A percentile compares a stretch with the other conserved stretches of the same genome.
phyloP scores from a whole-genome alignment of 2,329 filamentous ascomycete species.

The Sporothrix mexicana region DNA sequence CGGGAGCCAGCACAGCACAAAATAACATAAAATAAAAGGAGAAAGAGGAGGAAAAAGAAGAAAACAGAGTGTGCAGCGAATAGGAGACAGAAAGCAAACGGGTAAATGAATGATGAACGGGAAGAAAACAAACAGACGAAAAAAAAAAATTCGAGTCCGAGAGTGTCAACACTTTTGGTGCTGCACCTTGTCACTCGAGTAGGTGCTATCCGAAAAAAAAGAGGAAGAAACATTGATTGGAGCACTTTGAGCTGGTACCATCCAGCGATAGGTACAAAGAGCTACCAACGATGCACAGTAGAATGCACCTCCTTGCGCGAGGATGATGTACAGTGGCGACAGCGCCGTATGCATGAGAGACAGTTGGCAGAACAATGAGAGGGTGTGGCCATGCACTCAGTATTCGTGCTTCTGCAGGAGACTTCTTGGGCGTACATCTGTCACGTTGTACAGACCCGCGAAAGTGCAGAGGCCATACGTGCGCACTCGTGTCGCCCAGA shows the following conservation, averaged over 20 bases:
- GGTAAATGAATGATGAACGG: no score
- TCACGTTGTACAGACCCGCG: constrained; percentile 33
- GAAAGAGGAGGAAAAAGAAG: not conserved
- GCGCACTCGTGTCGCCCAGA: not conserved
- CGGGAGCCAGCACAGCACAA: not conserved
- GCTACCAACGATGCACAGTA: constrained; percentile 34
- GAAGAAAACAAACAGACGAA: no score
- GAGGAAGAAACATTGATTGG: not conserved
- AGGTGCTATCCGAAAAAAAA: constrained; percentile 24
- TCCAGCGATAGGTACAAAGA: constrained; percentile 34
- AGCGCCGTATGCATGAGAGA: constrained; percentile 31
- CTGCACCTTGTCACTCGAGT: not conserved
- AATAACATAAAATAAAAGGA: not conserved
- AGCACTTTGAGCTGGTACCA: not conserved
- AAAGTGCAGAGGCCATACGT: not conserved
- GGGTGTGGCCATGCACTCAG: constrained; percentile 9
- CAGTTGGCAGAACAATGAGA: constrained; percentile 32
- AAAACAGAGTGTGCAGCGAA: not conserved
- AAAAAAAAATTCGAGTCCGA: no score
- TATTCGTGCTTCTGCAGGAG: constrained; percentile 16
- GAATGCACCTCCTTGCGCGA: constrained; percentile 28
- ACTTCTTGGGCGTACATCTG: not conserved
- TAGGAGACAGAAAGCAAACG: not conserved
- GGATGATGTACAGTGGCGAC: not conserved
- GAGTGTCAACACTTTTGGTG: no score